Conservation (phyloP, 257 asterid species). For the Penstemon newberryi region DNA sequence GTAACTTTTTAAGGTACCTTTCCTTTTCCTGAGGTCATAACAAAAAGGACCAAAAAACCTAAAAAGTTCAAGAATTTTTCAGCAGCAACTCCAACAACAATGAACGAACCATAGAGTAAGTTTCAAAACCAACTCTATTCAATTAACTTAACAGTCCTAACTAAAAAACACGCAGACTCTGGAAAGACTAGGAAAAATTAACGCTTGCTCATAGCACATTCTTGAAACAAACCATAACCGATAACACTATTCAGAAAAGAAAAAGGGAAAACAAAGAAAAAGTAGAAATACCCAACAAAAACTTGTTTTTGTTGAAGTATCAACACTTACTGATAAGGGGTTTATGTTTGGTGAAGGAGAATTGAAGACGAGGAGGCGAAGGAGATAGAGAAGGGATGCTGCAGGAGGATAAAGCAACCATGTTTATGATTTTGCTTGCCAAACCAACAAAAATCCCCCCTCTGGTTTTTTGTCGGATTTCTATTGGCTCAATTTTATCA, state of each 20-base stretch:
- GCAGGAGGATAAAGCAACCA: slow-evolving; percentile 51
- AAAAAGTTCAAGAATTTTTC: too few relatives aligned
- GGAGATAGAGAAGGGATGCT: slow-evolving; percentile 33
- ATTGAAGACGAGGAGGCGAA: slow-evolving; percentile 35
- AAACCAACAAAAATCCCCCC: slow-evolving; percentile 15
- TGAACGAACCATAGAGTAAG: too few relatives aligned
- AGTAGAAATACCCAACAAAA: neutral
- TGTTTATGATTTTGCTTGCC: slow-evolving; percentile 14
- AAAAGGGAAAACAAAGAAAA: neutral
- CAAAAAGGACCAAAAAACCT: too few relatives aligned
- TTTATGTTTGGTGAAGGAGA: slow-evolving; percentile 34
- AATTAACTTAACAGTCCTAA: too few relatives aligned
- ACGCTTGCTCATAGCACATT: neutral
- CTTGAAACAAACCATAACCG: neutral
- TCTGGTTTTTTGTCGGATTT: slow-evolving; percentile 14
- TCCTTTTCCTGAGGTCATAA: too few relatives aligned
- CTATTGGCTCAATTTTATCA: slow-evolving; percentile 28
- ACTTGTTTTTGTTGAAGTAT: neutral
- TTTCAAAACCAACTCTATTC: too few relatives aligned
- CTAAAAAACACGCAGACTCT: too few relatives aligned
- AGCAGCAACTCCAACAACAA: too few relatives aligned
- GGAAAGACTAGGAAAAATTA: too few relatives aligned
- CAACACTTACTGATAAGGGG: slow-evolving; percentile 46
- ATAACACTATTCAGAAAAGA: neutral
- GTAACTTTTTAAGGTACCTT: too few relatives aligned